Percentiles rank a stretch among this genome's conserved stretches.
Evolutionary conservation across 1,284 basidiomycete species (phyloP).

Genomic region (Malassezia pachydermatis): DNA sequence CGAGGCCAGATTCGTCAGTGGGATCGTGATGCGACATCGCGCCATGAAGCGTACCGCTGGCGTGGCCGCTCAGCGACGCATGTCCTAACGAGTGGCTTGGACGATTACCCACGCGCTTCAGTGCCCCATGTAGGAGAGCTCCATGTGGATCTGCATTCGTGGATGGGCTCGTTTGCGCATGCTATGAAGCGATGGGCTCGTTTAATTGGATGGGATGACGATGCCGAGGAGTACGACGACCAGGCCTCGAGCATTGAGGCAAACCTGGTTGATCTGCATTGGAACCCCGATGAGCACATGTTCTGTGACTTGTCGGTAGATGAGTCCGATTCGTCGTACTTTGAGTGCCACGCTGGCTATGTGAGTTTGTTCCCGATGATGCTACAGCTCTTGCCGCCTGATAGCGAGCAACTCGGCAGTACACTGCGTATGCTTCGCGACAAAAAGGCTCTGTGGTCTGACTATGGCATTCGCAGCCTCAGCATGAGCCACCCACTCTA

Average conservation of each 20-base stretch:
- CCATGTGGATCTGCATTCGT: conserved; percentile 80
- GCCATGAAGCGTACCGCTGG: conserved; percentile 84
- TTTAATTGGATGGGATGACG: conserved; percentile 64
- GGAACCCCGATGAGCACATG: conserved; percentile 77
- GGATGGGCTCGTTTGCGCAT: conserved; percentile 69
- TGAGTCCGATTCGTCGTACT: conserved; percentile 74
- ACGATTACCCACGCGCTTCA: conserved; percentile 77
- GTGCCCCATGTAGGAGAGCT: conserved; percentile 79
- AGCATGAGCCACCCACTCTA: conserved; percentile 74
- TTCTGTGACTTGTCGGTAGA: conserved; percentile 82
- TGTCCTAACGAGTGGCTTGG: conserved; percentile 83
- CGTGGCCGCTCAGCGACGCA: conserved; percentile 75
- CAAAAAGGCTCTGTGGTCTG: conserved; percentile 76
- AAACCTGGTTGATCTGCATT: conserved; percentile 87
- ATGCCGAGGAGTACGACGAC: conserved; percentile 62
- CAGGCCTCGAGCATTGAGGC: conserved; percentile 68
- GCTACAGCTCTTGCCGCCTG: conserved; percentile 57
- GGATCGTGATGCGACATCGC: conserved; percentile 65
- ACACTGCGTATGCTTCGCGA: conserved; percentile 70
- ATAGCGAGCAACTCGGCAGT: conserved; percentile 65
- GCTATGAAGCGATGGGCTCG: conserved; percentile 38
- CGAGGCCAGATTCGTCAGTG: conserved; percentile 77
- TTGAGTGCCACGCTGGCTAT: conserved; percentile 82
- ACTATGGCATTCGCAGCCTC: conserved; percentile 74
- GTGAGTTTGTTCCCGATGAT: conserved; percentile 85